Conservation (phyloP, 208 protist species). For the Trypanosoma congolense region DNA sequence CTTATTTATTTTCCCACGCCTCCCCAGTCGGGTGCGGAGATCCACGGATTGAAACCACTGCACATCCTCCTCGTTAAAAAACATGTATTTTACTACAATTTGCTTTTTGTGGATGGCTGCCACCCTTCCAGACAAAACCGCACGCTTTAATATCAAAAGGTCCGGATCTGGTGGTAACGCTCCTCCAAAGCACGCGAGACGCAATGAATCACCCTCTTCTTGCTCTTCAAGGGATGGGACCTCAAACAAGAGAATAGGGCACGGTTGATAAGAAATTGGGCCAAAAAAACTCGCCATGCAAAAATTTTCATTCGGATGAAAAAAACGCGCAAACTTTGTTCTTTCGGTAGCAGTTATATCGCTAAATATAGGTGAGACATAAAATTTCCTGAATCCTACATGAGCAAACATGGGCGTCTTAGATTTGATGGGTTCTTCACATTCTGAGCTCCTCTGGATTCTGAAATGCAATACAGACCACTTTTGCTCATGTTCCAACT, state of each 20-base stretch:
- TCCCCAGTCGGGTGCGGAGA: constrained; percentile 93
- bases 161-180: constrained; percentile 79
- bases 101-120: constrained; percentile 90
- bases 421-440: constrained; percentile 84
- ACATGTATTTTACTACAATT: constrained; percentile 94
- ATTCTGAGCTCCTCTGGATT: constrained; percentile 59
- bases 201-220: constrained; percentile 54
- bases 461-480: constrained; percentile 88
- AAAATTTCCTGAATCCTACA: constrained; percentile 87
- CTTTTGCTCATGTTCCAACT: constrained; percentile 88
- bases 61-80: constrained; percentile 95
- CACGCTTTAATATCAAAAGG: constrained; percentile 72
- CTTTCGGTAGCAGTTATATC: constrained; percentile 73
- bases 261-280: constrained; percentile 82
- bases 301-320: constrained; percentile 78
- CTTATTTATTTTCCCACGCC: constrained; percentile 93
- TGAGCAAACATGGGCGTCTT: constrained; percentile 87
- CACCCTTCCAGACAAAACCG: constrained; percentile 72
- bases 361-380: constrained; percentile 87
- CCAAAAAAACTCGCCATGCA: constrained; percentile 83
- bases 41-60: constrained; percentile 97
- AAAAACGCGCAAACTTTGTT: constrained; percentile 84
- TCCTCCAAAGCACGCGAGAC: constrained; percentile 72
- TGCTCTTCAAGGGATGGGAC: constrained; percentile 84
- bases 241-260: constrained; percentile 80